Conservation (phyloP, 495 filamentous ascomycete species). For the Penicillium tannophilum region DNA sequence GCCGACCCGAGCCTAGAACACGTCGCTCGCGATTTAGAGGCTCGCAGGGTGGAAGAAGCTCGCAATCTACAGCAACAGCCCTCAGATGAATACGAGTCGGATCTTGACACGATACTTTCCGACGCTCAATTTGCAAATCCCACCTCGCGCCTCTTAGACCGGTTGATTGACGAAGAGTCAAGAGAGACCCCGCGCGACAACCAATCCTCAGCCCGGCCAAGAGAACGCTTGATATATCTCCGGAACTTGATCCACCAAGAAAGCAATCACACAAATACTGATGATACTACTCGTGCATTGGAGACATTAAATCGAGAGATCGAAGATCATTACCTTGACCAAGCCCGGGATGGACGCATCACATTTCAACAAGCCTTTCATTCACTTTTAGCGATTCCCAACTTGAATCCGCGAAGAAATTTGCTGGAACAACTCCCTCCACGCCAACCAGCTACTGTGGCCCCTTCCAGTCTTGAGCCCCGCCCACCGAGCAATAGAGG, state of each 20-base stretch:
- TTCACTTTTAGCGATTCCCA: background rate
- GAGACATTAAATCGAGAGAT: slow-evolving; percentile 44
- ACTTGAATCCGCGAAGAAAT: background rate
- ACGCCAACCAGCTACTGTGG: slow-evolving; percentile 1
- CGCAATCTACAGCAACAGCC: background rate
- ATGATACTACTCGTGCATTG: slow-evolving; percentile 42
- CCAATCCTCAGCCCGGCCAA: slow-evolving; percentile 18
- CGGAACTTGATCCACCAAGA: slow-evolving; percentile 44
- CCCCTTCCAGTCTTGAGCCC: slow-evolving; percentile 6
- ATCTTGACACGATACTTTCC: background rate
- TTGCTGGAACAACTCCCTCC: slow-evolving; percentile 1
- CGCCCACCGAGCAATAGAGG: slow-evolving; percentile 11
- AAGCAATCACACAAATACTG: slow-evolving; percentile 38
- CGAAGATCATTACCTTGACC: slow-evolving; percentile 30
- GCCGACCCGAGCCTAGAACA: background rate
- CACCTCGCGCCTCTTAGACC: slow-evolving; percentile 5
- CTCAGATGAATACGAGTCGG: background rate
- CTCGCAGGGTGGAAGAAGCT: background rate
- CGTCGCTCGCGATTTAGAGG: background rate
- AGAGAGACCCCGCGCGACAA: slow-evolving; percentile 11
- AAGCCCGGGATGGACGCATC: slow-evolving; percentile 3
- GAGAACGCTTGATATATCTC: slow-evolving; percentile 39
- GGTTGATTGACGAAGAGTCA: background rate
- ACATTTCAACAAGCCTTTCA: slow-evolving; percentile 16
- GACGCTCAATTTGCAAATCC: background rate